These are phyloP conservation scores for Delonix regia DNA, from an alignment of 306 rosid species.

Conservation along the genomic window DNA sequence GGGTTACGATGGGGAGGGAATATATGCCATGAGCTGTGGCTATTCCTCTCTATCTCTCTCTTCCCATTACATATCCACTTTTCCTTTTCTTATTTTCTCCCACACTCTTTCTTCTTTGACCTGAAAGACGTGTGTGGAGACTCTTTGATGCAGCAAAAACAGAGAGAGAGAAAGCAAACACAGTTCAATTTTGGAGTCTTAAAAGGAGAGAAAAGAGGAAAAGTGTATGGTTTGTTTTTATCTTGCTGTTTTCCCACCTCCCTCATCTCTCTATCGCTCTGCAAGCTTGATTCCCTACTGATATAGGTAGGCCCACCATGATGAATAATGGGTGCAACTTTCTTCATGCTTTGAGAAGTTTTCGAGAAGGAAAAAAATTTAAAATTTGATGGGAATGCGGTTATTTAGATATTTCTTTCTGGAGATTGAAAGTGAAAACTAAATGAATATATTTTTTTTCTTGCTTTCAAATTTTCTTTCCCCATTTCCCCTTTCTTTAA, in stretches of 20 bases:
- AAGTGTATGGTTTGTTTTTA: constrained; percentile 96
- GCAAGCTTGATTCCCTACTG: constrained; percentile 65
- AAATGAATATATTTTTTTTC: constrained; percentile 41
- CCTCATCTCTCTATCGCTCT: constrained; percentile 33
- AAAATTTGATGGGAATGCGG: constrained; percentile 39
- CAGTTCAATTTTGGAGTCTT: constrained; percentile 67
- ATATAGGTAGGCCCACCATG: constrained; percentile 64
- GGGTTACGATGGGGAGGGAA: constrained; percentile 87
- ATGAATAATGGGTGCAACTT: constrained; percentile 68
- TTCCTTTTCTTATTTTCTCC: constrained; percentile 34
- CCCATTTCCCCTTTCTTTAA: not conserved
- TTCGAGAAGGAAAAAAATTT: constrained; percentile 16
- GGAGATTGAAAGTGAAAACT: constrained; percentile 52
- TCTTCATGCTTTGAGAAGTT: constrained; percentile 54
- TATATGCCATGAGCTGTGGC: constrained; percentile 90
- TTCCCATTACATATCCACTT: constrained; percentile 64
- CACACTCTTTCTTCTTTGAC: constrained; percentile 71
- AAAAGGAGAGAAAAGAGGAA: constrained; percentile 91
- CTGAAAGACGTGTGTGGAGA: constrained; percentile 76
- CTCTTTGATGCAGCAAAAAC: constrained; percentile 77
- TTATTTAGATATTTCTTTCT: constrained; percentile 54
- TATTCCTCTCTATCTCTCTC: constrained; percentile 40
- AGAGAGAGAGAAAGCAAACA: constrained; percentile 68
- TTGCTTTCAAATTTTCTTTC: constrained; percentile 24
- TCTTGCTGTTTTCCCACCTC: constrained; percentile 70